Conservation (phyloP, 2,329 filamentous ascomycete genomes). For the Sporothrix brasiliensis region DNA sequence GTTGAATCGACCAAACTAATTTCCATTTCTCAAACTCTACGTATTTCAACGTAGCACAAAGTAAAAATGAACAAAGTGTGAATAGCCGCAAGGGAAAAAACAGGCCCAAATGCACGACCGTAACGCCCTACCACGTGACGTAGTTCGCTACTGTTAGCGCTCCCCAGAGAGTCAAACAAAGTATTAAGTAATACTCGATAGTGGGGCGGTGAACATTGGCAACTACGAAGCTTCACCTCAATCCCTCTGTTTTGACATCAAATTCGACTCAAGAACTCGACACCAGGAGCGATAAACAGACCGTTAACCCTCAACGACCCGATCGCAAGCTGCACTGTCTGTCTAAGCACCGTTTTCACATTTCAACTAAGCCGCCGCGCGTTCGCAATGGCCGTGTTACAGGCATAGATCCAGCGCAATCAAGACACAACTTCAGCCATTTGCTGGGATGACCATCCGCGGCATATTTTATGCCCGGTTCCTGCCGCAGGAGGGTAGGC, state of each 20-base stretch:
- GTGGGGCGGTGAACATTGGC: too few relatives aligned
- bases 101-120: not conserved
- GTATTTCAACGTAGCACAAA: too few relatives aligned
- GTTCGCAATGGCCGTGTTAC: not conserved
- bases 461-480: slow-evolving; percentile 73
- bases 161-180: too few relatives aligned
- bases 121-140: not conserved
- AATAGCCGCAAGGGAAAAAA: not conserved
- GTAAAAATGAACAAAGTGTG: too few relatives aligned
- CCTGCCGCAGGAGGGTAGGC: slow-evolving; percentile 64
- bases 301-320: not conserved
- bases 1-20: too few relatives aligned
- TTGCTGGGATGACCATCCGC: slow-evolving; percentile 60
- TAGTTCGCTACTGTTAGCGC: too few relatives aligned
- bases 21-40: too few relatives aligned
- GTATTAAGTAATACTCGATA: too few relatives aligned
- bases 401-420: not conserved
- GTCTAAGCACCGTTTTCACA: too few relatives aligned
- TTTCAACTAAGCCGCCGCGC: too few relatives aligned
- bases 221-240: not conserved
- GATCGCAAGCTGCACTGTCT: not conserved
- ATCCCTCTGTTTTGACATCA: not conserved
- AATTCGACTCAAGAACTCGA: not conserved
- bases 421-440: not conserved
- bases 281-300: not conserved